phyloP scores from a whole-genome alignment of 176 grass and related monocot genomes.

The Bolboschoenus planiculmis region DNA sequence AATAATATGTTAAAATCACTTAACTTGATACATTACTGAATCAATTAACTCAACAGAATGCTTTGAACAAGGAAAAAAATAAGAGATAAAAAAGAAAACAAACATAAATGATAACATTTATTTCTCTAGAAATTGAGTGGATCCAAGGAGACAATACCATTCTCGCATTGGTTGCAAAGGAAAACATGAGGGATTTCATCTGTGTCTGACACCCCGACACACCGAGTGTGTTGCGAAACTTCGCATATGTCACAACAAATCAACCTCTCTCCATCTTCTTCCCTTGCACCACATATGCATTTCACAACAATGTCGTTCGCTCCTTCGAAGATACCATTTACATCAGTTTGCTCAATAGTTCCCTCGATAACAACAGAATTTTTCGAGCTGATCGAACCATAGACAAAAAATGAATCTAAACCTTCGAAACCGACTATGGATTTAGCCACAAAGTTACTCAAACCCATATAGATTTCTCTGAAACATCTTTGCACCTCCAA shows the following conservation, averaged over 20 bases:
- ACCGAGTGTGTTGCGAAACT: conserved; percentile 74
- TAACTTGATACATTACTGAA: background rate
- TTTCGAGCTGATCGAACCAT: conserved; percentile 32
- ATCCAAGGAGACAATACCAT: conserved; percentile 42
- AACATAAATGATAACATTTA: background rate
- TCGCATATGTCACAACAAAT: conserved; percentile 81
- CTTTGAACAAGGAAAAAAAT: conserved; percentile 11
- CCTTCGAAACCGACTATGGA: conserved; percentile 26
- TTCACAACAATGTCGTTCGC: conserved; percentile 36
- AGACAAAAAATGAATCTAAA: conserved; percentile 31
- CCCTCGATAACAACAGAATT: conserved; percentile 50
- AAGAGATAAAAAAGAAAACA: background rate
- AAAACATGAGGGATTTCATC: conserved; percentile 59
- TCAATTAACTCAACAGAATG: conserved; percentile 33
- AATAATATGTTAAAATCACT: background rate
- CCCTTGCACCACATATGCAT: conserved; percentile 53
- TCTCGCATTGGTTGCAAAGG: conserved; percentile 58
- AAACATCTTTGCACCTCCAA: conserved; percentile 58
- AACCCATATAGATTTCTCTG: conserved; percentile 55
- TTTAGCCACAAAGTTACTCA: conserved; percentile 59
- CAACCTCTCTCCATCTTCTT: conserved; percentile 79
- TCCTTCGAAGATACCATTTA: conserved; percentile 42
- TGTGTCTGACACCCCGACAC: conserved; percentile 39
- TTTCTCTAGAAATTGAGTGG: conserved; percentile 41
- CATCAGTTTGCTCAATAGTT: conserved; percentile 13